Evolutionary conservation across 805 yeast genomes (phyloP), one percentile per base, ranked within the genome.

Genomic region (Metschnikowia hibisci): DNA sequence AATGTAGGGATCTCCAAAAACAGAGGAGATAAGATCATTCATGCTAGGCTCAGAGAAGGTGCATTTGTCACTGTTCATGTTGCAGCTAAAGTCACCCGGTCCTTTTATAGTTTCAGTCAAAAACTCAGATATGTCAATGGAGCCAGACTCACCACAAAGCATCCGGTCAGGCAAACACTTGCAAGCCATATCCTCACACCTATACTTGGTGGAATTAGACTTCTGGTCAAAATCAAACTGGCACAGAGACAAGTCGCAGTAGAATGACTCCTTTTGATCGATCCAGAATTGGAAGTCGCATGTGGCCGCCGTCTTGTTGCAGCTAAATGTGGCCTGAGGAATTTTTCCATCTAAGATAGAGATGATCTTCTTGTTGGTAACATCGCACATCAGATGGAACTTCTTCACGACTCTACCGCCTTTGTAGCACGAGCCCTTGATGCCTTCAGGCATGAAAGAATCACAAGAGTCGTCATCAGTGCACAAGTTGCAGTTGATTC

Each of bases 271-370:
- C 34, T 74, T 69, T 61, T 88, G 80, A 53, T 83, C 96, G 50
- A 93, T 87, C 99, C 99, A 93, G 60, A 93, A 88, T 63, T 93
- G 98, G 66, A 93, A 88, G 60, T 88, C 81, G 66, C 99, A 93
- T 9, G 63, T 63, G 13, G 66, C 75, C 0, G 78, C 67, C 1
- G 84, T 75, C 54, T 73, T 78, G 58, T 87, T 81, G 69, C 99
- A 93, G 31, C 88, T 78, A 64, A 93, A 91, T 0, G 96, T 89
- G 3, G 87, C 96, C 58, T 91, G 95, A 2, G 99, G 98, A 41
- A 74, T 76, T 62, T 80, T 77, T 0, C 96, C 96, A 13, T 80
- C 71, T 51, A 93, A 70, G 36, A 91, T 83, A 44, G 83, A 81
- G 33, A 88, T 71, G 51, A 93, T 90, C 63, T 91, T 93, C 47